phyloP scores from a whole-genome alignment of 371 early-diverging fungal species.

The Syncephalis plumigaleata region DNA sequence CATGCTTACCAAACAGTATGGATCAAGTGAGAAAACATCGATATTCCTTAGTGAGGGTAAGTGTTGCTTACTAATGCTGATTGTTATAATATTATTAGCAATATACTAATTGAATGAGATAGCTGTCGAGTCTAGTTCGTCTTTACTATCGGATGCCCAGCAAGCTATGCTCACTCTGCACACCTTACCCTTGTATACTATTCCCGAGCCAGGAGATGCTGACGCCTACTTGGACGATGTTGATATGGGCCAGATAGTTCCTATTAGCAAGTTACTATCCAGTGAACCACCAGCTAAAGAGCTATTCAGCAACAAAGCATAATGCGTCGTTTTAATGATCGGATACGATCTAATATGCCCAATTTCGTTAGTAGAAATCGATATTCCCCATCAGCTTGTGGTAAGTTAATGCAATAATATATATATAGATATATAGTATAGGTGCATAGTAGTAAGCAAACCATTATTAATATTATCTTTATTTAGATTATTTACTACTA shows the following conservation, averaged over 20 bases:
- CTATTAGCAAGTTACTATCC: neutral
- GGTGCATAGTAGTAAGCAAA: no score
- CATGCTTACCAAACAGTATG: neutral
- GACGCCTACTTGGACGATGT: neutral
- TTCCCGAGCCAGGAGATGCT: neutral
- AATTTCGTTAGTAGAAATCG: no score
- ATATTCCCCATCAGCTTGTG: no score
- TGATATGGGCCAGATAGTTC: neutral
- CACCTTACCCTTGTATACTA: neutral
- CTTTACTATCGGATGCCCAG: neutral
- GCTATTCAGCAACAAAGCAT: no score
- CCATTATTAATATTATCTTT: no score
- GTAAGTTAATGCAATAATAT: no score
- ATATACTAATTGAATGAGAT: neutral
- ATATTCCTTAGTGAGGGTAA: neutral
- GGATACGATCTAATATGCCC: no score
- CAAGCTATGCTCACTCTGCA: no score
- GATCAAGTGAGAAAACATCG: neutral
- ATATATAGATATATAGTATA: no score
- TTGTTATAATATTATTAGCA: neutral
- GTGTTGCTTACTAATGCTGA: neutral
- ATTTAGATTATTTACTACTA: no score
- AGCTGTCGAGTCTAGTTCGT: neutral
- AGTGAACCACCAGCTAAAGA: neutral
- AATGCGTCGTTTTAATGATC: no score